Percentiles rank a stretch among this genome's conserved stretches.
Conservation (phyloP, 148 eudicot species). For the Spergularia bocconei region DNA sequence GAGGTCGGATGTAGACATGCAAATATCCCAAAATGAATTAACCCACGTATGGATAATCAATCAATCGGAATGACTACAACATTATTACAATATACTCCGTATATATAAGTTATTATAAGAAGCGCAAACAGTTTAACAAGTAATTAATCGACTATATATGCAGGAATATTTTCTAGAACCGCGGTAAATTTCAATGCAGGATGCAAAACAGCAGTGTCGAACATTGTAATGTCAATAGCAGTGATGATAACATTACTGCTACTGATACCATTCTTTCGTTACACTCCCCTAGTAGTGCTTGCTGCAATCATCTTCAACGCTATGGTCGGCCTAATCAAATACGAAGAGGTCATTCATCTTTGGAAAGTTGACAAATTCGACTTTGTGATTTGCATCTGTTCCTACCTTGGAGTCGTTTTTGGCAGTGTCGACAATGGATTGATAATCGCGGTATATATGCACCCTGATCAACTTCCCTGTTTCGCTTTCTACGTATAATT, state of each 20-base stretch:
- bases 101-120: too few species aligned
- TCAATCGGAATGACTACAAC: too few species aligned
- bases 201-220: constrained; percentile 53
- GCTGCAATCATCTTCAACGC: constrained; percentile 59
- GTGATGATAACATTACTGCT: constrained; percentile 56
- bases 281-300: constrained; percentile 66
- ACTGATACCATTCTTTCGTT: constrained; percentile 55
- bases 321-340: constrained; percentile 61
- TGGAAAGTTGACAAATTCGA: constrained; percentile 68
- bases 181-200: constrained; percentile 77
- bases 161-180: constrained; percentile 66
- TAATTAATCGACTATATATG: not conserved
- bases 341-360: constrained; percentile 43
- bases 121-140: too few species aligned
- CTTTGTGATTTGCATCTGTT: constrained; percentile 46
- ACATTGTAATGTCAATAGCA: constrained; percentile 60
- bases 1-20: too few species aligned
- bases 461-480: too few species aligned
- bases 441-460: constrained; percentile 42
- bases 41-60: too few species aligned
- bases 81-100: too few species aligned
- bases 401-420: constrained; percentile 56
- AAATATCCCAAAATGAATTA: too few species aligned
- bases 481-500: not conserved
- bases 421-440: constrained; percentile 56